Conservation (phyloP, 345 rosid genomes). For the Linum usitatissimum region DNA sequence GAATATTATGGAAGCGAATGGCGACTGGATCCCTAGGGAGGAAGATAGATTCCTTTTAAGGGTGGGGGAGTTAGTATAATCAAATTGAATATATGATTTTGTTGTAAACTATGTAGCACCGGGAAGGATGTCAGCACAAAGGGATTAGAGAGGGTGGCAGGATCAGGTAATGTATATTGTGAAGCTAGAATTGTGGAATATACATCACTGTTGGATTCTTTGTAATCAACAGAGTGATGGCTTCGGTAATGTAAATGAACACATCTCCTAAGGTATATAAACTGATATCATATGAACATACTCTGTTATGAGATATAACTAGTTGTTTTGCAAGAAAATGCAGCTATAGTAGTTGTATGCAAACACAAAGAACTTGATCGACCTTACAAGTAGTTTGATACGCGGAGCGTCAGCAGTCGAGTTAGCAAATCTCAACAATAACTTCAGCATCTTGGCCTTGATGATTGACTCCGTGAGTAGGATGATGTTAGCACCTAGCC, state of each 20-base stretch:
- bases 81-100: background rate
- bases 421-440: background rate
- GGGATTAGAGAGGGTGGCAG: no score
- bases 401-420: no score
- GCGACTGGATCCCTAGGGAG: slow-evolving; percentile 35
- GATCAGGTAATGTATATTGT: background rate
- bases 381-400: background rate
- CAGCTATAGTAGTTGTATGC: background rate
- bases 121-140: background rate
- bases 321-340: background rate
- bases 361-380: background rate
- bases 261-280: background rate
- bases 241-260: background rate
- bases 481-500: background rate
- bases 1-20: slow-evolving; percentile 85
- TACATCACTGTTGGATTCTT: background rate
- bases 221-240: background rate
- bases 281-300: background rate
- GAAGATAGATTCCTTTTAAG: slow-evolving; percentile 13
- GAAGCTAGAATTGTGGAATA: background rate
- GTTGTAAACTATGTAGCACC: background rate
- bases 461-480: background rate
- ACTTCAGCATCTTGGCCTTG: background rate
- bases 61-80: slow-evolving; percentile 1
- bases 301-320: background rate